Evolutionary conservation across 345 rosid genomes (phyloP).

Genomic region (Bruguiera parviflora): DNA sequence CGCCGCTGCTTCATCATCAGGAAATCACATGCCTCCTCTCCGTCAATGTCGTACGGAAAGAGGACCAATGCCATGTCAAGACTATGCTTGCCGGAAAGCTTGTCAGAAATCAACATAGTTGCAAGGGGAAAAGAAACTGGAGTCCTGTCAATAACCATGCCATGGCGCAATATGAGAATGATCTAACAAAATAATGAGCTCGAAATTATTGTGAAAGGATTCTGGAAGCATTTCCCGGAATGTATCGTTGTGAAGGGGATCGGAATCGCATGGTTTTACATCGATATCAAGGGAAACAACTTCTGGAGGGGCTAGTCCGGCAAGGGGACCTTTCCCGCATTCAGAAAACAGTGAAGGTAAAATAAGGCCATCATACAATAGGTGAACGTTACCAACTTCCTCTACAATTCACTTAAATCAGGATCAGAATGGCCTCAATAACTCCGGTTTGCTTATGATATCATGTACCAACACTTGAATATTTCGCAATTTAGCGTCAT

Average conservation of each 20-base stretch:
- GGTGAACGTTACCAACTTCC: too few species aligned
- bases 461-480: too few species aligned
- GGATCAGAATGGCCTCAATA: too few species aligned
- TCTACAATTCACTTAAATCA: too few species aligned
- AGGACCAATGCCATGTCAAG: slow-evolving; percentile 26
- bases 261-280: slow-evolving; percentile 91
- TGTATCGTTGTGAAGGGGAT: slow-evolving; percentile 77
- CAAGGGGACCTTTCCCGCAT: slow-evolving; percentile 31
- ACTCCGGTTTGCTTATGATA: too few species aligned
- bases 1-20: slow-evolving; percentile 32
- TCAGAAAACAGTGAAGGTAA: neutral
- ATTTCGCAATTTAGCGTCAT: too few species aligned
- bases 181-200: neutral
- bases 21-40: slow-evolving; percentile 28
- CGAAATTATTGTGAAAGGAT: slow-evolving; percentile 8
- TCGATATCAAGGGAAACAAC: slow-evolving; percentile 84
- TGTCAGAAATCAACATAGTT: slow-evolving; percentile 10
- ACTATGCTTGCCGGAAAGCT: slow-evolving; percentile 35
- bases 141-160: too few species aligned
- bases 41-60: slow-evolving; percentile 22
- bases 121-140: too few species aligned
- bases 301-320: slow-evolving; percentile 61
- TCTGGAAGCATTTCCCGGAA: slow-evolving; percentile 66
- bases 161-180: too few species aligned
- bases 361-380: too few species aligned